Evolutionary conservation across 306 rosid genomes (phyloP).

Genomic region (Hippophae gyantsensis): DNA sequence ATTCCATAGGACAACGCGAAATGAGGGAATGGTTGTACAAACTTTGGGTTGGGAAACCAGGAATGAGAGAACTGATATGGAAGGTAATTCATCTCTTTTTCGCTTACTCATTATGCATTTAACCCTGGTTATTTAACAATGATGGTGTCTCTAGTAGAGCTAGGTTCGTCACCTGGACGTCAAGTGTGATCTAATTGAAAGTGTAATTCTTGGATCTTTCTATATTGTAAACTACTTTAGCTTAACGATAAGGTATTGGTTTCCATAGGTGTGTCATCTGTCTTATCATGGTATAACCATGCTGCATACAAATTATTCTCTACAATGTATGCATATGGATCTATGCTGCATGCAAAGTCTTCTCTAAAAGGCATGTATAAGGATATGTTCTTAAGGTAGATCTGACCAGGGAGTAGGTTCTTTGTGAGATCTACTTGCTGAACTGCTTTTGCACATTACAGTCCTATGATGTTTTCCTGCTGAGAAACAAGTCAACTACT

Average conservation of each 20-base stretch:
- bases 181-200: neutral
- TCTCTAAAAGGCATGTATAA: no score
- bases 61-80: slow-evolving; percentile 75
- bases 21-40: slow-evolving; percentile 87
- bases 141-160: neutral
- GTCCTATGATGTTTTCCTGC: neutral
- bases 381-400: no score
- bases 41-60: slow-evolving; percentile 79
- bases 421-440: no score
- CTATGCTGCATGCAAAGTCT: no score
- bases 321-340: no score
- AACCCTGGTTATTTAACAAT: neutral
- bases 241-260: no score
- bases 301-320: no score
- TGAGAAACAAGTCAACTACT: neutral
- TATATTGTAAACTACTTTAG: no score
- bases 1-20: slow-evolving; percentile 88
- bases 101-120: slow-evolving; percentile 10
- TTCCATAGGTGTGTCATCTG: no score
- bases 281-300: no score
- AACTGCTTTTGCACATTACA: neutral
- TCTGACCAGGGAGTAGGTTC: no score
- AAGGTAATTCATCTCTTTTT: slow-evolving; percentile 42
- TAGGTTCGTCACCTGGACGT: neutral
- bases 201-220: neutral